Conservation (phyloP, 176 grass and related monocot genomes). For the Phoenix dactylifera region DNA sequence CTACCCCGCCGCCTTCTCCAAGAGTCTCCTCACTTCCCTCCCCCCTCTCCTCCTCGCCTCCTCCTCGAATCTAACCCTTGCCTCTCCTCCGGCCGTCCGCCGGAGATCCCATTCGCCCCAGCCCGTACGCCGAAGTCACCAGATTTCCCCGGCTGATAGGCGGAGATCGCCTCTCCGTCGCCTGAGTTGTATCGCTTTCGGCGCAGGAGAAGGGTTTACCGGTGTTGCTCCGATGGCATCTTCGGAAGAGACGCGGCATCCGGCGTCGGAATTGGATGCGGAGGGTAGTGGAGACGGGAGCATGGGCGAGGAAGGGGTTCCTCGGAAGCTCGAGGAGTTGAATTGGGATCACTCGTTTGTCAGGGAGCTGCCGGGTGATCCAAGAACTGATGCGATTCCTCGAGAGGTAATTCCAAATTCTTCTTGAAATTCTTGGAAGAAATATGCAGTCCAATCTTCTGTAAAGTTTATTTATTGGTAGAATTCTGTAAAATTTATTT, state of each 20-base stretch:
- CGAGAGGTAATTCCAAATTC: constrained; percentile 31
- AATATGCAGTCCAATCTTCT: too few species aligned
- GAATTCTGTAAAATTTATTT: too few species aligned
- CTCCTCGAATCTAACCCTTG: neutral
- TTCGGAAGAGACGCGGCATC: constrained; percentile 1
- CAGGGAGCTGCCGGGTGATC: constrained; percentile 62
- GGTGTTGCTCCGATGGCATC: constrained; percentile 5
- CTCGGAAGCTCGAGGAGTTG: constrained; percentile 59
- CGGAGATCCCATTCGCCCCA: neutral
- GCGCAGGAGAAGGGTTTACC: constrained; percentile 13
- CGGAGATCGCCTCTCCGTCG: constrained; percentile 1
- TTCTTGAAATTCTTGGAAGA: neutral
- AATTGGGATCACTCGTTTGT: constrained; percentile 81
- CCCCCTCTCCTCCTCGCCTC: neutral
- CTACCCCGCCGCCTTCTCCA: constrained; percentile 6
- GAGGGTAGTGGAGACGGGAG: neutral
- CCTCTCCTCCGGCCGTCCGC: constrained; percentile 2
- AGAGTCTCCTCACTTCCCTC: constrained; percentile 8
- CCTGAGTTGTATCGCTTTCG: constrained; percentile 24
- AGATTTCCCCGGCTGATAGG: neutral
- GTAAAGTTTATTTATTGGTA: too few species aligned
- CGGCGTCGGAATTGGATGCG: neutral
- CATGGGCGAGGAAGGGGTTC: neutral
- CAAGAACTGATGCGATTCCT: constrained; percentile 46
- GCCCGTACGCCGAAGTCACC: too few species aligned